phyloP scores from a whole-genome alignment of 495 filamentous ascomycete genomes.

The Podospora sp. region DNA sequence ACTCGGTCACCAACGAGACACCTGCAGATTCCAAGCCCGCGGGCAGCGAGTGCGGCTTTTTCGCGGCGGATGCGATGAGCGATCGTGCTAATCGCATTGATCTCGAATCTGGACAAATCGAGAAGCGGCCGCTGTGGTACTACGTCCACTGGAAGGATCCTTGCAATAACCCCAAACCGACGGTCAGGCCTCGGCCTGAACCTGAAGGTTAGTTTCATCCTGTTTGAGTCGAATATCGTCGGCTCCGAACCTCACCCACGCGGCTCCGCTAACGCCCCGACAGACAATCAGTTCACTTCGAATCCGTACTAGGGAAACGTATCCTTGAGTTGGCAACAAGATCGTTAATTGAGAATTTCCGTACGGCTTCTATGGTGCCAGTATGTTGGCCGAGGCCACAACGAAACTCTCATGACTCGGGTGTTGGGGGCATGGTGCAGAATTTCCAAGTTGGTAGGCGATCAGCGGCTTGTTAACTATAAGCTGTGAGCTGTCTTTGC shows the following conservation, averaged over 20 bases:
- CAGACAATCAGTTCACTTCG: not conserved
- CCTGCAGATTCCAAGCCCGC: not conserved
- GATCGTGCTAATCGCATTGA: not conserved
- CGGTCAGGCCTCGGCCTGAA: not conserved
- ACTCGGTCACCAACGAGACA: not conserved
- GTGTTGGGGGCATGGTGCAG: not conserved
- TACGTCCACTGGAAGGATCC: slow-evolving; percentile 31
- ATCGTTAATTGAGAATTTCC: not conserved
- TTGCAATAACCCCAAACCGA: slow-evolving; percentile 8
- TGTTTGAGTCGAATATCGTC: not conserved
- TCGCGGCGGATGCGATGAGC: not conserved
- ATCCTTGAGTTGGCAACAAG: not conserved
- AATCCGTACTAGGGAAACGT: slow-evolving; percentile 11
- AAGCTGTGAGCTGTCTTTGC: not conserved
- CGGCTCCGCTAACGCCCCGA: not conserved
- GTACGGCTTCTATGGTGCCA: not conserved
- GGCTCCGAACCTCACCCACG: not conserved
- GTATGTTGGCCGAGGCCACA: not conserved
- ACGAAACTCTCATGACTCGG: not conserved
- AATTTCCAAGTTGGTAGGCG: not conserved
- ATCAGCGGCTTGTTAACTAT: too few species aligned
- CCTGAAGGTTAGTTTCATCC: slow-evolving; percentile 9
- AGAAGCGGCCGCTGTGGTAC: slow-evolving; percentile 24
- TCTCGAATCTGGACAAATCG: slow-evolving; percentile 10
- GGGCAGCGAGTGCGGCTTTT: slow-evolving; percentile 4